These are phyloP conservation scores for Zygotorulaspora chibaensis DNA, from an alignment of 805 yeast species.

Conservation along the genomic window DNA sequence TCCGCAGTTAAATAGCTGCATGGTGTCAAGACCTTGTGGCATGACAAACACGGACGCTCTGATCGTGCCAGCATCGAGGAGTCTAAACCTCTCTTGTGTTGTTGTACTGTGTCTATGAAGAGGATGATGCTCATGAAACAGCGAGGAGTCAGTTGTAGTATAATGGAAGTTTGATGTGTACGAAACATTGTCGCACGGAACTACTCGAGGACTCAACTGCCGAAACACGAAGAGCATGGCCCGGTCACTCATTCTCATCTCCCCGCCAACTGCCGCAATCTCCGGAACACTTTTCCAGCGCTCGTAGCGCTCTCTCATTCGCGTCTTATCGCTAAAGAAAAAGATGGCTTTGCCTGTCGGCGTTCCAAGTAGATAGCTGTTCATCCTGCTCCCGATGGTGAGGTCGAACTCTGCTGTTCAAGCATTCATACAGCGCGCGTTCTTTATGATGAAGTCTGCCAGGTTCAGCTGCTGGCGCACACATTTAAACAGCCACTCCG, in stretches of 20 bases:
- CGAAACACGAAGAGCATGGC: background rate
- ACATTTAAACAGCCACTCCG: background rate
- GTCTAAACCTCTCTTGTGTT: background rate
- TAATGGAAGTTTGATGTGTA: background rate
- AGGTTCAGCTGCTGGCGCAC: conserved; percentile 1
- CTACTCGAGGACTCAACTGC: conserved; percentile 1
- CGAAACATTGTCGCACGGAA: conserved; percentile 1
- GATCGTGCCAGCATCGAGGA: background rate
- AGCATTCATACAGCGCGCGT: background rate
- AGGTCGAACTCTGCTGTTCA: background rate
- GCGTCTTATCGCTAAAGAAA: background rate
- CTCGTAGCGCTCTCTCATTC: background rate
- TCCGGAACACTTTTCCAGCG: background rate
- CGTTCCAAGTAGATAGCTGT: background rate
- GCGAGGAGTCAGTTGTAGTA: background rate
- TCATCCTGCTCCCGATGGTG: background rate
- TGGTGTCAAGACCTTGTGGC: background rate
- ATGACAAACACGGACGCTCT: conserved; percentile 1
- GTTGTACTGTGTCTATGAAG: conserved; percentile 1
- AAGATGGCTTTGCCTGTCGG: background rate
- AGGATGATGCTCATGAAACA: background rate
- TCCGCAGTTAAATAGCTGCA: background rate
- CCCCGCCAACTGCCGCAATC: background rate
- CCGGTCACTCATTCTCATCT: conserved; percentile 1
- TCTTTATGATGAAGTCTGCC: background rate